These are phyloP conservation scores for Cystofilobasidium macerans DNA, from an alignment of 768 basidiomycete species.

Conservation along the genomic window DNA sequence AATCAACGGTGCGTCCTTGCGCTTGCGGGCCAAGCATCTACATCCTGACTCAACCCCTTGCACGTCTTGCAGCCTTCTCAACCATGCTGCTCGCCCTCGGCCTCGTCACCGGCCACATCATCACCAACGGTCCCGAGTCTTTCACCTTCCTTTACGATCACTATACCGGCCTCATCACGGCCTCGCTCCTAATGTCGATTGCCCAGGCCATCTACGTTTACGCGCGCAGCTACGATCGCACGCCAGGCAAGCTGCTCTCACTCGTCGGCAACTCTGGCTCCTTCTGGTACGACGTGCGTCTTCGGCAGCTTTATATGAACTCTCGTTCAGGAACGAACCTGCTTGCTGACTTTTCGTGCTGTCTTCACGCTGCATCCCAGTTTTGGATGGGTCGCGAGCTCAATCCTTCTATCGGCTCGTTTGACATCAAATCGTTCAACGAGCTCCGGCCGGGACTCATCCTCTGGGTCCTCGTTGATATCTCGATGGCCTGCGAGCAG, in stretches of 20 bases:
- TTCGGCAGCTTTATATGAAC: not conserved
- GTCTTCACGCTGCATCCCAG: conserved; percentile 40
- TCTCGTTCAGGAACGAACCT: too few species aligned
- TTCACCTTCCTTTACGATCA: conserved; percentile 87
- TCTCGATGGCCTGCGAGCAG: conserved; percentile 84
- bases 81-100: conserved; percentile 76
- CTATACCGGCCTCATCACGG: conserved; percentile 80
- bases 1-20: conserved; percentile 18
- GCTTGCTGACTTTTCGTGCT: conserved; percentile 11
- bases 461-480: conserved; percentile 79
- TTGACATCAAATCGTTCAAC: conserved; percentile 68
- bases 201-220: conserved; percentile 65
- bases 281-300: conserved; percentile 74
- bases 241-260: conserved; percentile 55
- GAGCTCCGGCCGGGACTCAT: conserved; percentile 84
- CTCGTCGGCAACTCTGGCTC: conserved; percentile 86
- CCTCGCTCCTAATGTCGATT: conserved; percentile 64
- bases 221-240: conserved; percentile 50
- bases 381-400: conserved; percentile 90
- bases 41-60: not conserved
- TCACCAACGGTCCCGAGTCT: conserved; percentile 60
- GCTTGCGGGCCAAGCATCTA: not conserved
- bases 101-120: conserved; percentile 55
- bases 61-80: conserved; percentile 55
- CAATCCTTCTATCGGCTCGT: conserved; percentile 69